These are phyloP conservation scores for Chlorella sp. DNA, from an alignment of 139 green algal genomes.

Conservation along the genomic window DNA sequence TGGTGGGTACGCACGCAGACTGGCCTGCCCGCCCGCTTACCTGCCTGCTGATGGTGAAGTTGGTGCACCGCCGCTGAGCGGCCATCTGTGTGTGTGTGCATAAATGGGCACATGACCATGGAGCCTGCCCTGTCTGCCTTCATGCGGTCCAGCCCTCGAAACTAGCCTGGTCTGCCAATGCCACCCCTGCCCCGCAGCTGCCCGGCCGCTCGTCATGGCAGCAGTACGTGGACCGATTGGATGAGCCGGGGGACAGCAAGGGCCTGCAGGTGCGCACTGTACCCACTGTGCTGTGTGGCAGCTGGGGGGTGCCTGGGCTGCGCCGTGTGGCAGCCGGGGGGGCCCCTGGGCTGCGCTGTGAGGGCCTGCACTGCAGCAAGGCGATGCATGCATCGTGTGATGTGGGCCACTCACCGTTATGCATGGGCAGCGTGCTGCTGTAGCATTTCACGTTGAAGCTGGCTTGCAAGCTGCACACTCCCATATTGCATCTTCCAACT, in stretches of 20 bases:
- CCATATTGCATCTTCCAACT: neutral
- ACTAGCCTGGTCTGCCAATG: neutral
- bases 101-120: neutral
- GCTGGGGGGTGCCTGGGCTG: neutral
- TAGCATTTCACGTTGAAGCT: neutral
- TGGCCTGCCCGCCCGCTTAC: no score
- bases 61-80: no score
- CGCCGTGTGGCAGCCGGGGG: neutral
- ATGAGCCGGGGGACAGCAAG: slow-evolving; percentile 17
- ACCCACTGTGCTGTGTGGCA: neutral
- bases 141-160: neutral
- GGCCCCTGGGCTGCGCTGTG: no score
- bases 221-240: slow-evolving; percentile 24
- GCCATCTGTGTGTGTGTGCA: no score
- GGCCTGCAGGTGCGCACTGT: slow-evolving; percentile 4
- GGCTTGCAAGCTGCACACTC: neutral
- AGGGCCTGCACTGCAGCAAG: no score
- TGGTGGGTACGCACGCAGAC: no score
- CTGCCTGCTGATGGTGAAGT: no score
- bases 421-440: neutral
- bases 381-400: no score
- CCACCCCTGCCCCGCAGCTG: neutral
- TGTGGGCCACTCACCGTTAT: no score
- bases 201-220: neutral
- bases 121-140: no score